Conservation (phyloP, 345 rosid genomes). For the Microthlaspi erraticum region DNA sequence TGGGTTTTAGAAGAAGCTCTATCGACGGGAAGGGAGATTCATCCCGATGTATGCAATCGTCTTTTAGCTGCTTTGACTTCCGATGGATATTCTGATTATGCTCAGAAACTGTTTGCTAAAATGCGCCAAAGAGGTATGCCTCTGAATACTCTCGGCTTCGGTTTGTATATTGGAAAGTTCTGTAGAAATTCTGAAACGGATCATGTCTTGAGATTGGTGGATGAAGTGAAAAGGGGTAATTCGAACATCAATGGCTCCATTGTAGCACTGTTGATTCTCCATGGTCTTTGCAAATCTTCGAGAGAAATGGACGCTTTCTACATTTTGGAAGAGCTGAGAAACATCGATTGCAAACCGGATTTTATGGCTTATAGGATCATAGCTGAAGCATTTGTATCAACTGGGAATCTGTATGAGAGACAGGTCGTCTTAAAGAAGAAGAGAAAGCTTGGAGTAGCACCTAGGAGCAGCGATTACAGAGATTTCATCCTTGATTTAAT, state of each 20-base stretch:
- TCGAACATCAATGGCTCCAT: slow-evolving; percentile 70
- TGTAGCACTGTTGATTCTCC: slow-evolving; percentile 67
- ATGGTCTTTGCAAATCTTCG: slow-evolving; percentile 70
- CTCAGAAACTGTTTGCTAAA: slow-evolving; percentile 65
- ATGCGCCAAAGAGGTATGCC: slow-evolving; percentile 54
- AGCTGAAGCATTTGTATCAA: slow-evolving; percentile 66
- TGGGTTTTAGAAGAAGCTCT: slow-evolving; percentile 60
- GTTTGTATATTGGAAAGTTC: slow-evolving; percentile 67
- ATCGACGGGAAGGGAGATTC: slow-evolving; percentile 44
- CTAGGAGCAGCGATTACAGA: slow-evolving; percentile 72
- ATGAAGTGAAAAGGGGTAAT: slow-evolving; percentile 50
- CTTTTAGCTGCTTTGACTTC: slow-evolving; percentile 68
- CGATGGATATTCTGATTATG: slow-evolving; percentile 56
- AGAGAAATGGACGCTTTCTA: slow-evolving; percentile 65
- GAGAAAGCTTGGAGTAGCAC: slow-evolving; percentile 92
- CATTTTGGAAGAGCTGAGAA: slow-evolving; percentile 73
- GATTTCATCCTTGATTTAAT: slow-evolving; percentile 70
- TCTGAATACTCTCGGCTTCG: slow-evolving; percentile 70
- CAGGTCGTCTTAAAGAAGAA: slow-evolving; percentile 77
- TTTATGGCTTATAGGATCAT: slow-evolving; percentile 85
- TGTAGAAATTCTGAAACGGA: slow-evolving; percentile 49
- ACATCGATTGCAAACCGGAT: slow-evolving; percentile 81
- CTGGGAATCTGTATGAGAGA: slow-evolving; percentile 61
- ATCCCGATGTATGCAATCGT: slow-evolving; percentile 65
- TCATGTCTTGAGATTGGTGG: slow-evolving; percentile 55